A percentile compares a stretch with the other conserved stretches of the same genome.
Conservation (phyloP, 306 rosid species). For the Dalbergia oliveri region DNA sequence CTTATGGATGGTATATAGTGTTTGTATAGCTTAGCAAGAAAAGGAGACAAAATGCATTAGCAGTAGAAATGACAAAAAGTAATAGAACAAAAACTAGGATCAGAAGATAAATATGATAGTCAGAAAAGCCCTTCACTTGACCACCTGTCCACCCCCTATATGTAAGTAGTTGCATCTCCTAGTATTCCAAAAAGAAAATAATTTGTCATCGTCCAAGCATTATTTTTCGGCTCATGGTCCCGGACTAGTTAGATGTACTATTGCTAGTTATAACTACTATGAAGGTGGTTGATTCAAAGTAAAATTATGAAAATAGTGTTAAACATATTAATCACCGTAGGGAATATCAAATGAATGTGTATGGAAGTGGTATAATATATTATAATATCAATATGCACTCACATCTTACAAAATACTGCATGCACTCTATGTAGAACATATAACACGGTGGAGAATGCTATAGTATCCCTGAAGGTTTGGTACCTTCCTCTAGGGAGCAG, state of each 20-base stretch:
- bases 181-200: neutral
- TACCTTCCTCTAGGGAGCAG: conserved; percentile 31
- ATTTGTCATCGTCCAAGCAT: neutral
- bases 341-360: neutral
- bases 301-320: conserved; percentile 13
- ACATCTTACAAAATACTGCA: neutral
- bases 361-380: conserved; percentile 16
- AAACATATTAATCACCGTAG: conserved; percentile 10
- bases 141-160: too few species aligned
- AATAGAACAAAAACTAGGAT: too few species aligned
- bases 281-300: neutral
- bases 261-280: too few species aligned
- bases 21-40: too few species aligned
- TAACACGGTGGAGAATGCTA: conserved; percentile 9
- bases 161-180: too few species aligned
- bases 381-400: neutral
- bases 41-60: too few species aligned
- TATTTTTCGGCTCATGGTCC: conserved; percentile 1
- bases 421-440: neutral
- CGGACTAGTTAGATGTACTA: neutral
- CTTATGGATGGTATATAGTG: too few species aligned
- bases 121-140: too few species aligned
- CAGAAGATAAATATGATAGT: too few species aligned
- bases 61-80: too few species aligned
- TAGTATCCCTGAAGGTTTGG: conserved; percentile 8